These are phyloP conservation scores for Ephemerocybe angulata DNA, from an alignment of 768 basidiomycete genomes.

Conservation along the genomic window DNA sequence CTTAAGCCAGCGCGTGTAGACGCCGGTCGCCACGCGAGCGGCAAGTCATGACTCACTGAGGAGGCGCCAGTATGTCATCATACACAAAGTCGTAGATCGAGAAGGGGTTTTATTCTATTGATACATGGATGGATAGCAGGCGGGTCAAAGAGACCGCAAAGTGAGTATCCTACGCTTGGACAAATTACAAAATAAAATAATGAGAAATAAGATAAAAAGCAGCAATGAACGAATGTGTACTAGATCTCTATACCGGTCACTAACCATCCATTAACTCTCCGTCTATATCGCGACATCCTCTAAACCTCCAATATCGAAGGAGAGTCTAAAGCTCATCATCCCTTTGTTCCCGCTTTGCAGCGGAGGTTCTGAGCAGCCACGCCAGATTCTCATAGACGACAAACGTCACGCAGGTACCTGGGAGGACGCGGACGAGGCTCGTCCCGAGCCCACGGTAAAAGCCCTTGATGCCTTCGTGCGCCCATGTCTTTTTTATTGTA, in stretches of 20 bases:
- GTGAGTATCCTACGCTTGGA: too few species aligned
- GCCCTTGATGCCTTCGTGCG: conserved; percentile 72
- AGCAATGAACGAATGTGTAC: neutral
- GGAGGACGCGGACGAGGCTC: conserved; percentile 90
- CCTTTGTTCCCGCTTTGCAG: conserved; percentile 44
- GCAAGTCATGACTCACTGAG: too few species aligned
- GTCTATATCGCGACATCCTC: neutral
- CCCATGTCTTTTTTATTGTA: conserved; percentile 78
- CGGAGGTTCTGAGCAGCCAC: conserved; percentile 70
- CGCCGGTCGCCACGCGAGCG: too few species aligned
- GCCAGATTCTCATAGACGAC: conserved; percentile 95
- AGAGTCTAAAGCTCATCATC: neutral
- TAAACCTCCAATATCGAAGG: neutral
- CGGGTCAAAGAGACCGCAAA: neutral
- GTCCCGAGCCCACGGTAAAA: conserved; percentile 96
- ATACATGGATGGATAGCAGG: neutral
- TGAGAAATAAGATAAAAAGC: neutral
- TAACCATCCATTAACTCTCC: neutral
- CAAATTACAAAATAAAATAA: neutral
- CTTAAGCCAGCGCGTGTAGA: too few species aligned
- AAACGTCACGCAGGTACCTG: conserved; percentile 96
- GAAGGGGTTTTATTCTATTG: neutral
- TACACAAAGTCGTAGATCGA: too few species aligned
- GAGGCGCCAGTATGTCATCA: too few species aligned
- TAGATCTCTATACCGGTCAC: neutral